phyloP scores from a whole-genome alignment of 495 filamentous ascomycete genomes.

The Acidiella bohemica region DNA sequence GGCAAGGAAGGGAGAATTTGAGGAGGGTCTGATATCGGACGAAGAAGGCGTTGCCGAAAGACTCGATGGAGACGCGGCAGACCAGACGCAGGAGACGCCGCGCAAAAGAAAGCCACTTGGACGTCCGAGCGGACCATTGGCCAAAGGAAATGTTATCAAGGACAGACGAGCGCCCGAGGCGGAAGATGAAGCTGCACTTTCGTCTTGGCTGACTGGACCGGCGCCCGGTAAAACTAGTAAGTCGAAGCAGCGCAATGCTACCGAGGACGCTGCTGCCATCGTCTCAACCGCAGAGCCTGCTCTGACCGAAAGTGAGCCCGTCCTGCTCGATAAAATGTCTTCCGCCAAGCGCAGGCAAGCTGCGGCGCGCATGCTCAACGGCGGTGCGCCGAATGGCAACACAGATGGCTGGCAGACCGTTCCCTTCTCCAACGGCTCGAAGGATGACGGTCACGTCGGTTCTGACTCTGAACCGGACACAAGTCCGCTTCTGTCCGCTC shows the following conservation, averaged over 20 bases:
- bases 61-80: constrained; percentile 13
- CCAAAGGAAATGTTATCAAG: not conserved
- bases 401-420: constrained; percentile 28
- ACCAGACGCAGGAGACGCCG: not conserved
- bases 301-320: not conserved
- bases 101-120: constrained; percentile 1
- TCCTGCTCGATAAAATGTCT: not conserved
- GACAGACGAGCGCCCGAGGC: constrained; percentile 5
- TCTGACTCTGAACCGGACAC: constrained; percentile 44
- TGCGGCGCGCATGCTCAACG: not conserved
- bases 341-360: not conserved
- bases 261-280: too few relatives aligned
- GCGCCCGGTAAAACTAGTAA: not conserved
- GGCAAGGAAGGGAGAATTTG: constrained; percentile 44
- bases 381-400: constrained; percentile 6
- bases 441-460: constrained; percentile 24
- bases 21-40: constrained; percentile 44
- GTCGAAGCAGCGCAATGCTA: not conserved
- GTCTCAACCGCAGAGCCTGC: not conserved
- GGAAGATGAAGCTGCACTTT: not conserved
- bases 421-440: constrained; percentile 14
- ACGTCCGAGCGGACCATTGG: constrained; percentile 2
- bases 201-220: not conserved
- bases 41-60: constrained; percentile 30
- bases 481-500: constrained; percentile 53